Evolutionary conservation across 768 basidiomycete genomes (phyloP).

Genomic region (Amanita rimosa): DNA sequence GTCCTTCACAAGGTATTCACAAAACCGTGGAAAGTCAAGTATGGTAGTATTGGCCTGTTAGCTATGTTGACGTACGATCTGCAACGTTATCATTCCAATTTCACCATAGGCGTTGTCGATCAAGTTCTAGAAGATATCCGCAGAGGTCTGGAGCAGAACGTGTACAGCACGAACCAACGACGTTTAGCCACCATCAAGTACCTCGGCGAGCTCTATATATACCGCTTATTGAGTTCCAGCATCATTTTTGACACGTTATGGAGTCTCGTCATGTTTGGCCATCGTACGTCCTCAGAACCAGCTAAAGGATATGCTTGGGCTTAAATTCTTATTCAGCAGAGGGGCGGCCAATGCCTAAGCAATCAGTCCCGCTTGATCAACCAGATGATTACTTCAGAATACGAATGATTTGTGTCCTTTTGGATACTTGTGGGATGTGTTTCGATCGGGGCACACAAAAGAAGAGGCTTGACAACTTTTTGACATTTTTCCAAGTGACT

Average conservation of each 20-base stretch:
- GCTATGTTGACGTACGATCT: conserved; percentile 95
- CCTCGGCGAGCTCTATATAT: conserved; percentile 95
- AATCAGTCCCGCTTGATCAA: conserved; percentile 70
- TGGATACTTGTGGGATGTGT: conserved; percentile 96
- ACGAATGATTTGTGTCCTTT: conserved; percentile 79
- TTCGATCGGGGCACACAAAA: conserved; percentile 91
- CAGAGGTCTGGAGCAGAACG: conserved; percentile 84
- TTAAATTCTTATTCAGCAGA: conserved; percentile 47
- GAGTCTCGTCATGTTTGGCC: conserved; percentile 91
- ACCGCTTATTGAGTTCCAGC: conserved; percentile 78
- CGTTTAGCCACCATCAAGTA: conserved; percentile 89
- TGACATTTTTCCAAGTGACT: conserved; percentile 85
- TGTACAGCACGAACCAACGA: conserved; percentile 92
- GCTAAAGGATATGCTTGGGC: conserved; percentile 2
- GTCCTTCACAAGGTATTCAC: conserved; percentile 84
- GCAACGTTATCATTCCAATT: conserved; percentile 85
- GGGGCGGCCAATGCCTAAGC: conserved; percentile 74
- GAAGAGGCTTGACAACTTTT: conserved; percentile 87
- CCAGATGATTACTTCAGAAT: conserved; percentile 96
- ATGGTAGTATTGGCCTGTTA: conserved; percentile 75
- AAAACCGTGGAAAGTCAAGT: conserved; percentile 98
- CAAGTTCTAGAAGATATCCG: conserved; percentile 92
- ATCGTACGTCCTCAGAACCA: conserved; percentile 52
- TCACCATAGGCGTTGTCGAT: conserved; percentile 82
- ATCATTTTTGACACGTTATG: conserved; percentile 92